Conservation (phyloP, 2,329 filamentous ascomycete genomes). For the Colletotrichum sp. region DNA sequence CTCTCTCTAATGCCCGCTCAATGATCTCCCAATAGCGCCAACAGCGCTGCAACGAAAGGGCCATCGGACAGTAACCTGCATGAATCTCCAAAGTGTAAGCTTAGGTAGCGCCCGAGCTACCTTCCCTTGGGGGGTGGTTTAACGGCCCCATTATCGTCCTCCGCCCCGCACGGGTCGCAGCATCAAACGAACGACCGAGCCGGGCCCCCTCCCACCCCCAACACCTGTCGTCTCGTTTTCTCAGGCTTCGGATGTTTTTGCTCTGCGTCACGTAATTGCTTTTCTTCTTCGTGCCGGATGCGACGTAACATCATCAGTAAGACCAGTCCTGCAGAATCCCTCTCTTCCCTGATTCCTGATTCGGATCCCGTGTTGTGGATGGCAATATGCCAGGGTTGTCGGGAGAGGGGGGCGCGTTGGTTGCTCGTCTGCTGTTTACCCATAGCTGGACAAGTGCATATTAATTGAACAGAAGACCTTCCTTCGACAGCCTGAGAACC, state of each 20-base stretch:
- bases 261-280: not conserved
- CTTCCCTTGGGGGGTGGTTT: not conserved
- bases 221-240: not conserved
- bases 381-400: not conserved
- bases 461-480: not conserved
- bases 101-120: not conserved
- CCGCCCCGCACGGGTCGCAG: not conserved
- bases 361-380: not conserved
- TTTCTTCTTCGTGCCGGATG: not conserved
- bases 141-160: not conserved
- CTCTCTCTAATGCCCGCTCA: not conserved
- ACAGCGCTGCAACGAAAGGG: not conserved
- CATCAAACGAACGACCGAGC: slow-evolving; percentile 1
- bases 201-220: not conserved
- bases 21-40: not conserved
- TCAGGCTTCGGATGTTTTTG: not conserved
- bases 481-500: not conserved
- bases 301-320: not conserved
- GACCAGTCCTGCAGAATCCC: not conserved
- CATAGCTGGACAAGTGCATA: not conserved
- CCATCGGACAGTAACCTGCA: not conserved
- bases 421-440: not conserved
- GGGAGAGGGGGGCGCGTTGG: not conserved
- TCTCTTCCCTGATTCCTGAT: not conserved
- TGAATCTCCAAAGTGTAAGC: not conserved